phyloP scores from a whole-genome alignment of 352 stramenopile species.

The Phytopythium sindhum region DNA sequence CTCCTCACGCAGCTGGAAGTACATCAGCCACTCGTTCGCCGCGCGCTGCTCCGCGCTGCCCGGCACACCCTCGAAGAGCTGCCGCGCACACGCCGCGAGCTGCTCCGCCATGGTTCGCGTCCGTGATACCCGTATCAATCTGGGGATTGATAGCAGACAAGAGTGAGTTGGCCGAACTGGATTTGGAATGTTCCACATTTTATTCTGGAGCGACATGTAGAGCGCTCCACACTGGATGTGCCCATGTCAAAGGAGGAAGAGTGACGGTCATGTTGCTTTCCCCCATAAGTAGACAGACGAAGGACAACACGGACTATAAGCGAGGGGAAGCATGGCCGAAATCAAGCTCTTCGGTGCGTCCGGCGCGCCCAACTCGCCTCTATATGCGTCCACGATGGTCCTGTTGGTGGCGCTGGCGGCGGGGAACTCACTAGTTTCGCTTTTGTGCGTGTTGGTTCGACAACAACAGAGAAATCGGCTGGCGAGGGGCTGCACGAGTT shows the following conservation, averaged over 20 bases:
- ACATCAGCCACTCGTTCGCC: constrained; percentile 72
- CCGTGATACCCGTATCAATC: too few species aligned
- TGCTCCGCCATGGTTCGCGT: constrained; percentile 37
- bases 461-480: constrained; percentile 48
- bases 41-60: constrained; percentile 47
- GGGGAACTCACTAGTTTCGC: not conserved
- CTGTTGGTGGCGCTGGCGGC: not conserved
- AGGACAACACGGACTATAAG: too few species aligned
- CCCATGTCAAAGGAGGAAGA: not conserved
- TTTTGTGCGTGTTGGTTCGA: not conserved
- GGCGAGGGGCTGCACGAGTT: constrained; percentile 80
- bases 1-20: constrained; percentile 51
- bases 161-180: not conserved
- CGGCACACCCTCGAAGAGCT: constrained; percentile 63
- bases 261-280: not conserved
- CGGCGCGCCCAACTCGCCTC: not conserved
- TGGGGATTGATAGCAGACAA: not conserved
- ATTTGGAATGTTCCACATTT: not conserved
- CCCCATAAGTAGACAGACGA: not conserved
- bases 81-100: constrained; percentile 45
- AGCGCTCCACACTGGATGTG: constrained; percentile 1
- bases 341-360: constrained; percentile 30
- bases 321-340: constrained; percentile 26
- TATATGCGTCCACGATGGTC: not conserved
- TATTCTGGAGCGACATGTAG: not conserved